Evolutionary conservation across 192 early-diverging fungal genomes (phyloP).

Genomic region (Backusella tuberculispora): DNA sequence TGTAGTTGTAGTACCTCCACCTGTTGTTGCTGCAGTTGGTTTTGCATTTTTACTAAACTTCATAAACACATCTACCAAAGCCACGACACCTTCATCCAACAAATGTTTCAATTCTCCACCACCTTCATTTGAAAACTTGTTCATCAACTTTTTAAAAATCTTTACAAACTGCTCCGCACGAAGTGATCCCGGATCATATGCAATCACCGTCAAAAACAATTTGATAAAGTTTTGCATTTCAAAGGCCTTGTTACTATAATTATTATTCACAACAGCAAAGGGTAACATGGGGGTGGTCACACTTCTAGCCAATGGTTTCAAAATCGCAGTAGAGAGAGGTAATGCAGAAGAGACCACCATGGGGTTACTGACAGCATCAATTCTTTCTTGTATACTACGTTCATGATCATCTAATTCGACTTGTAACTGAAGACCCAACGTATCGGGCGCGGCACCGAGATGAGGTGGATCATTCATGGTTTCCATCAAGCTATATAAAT

Average conservation of each 20-base stretch:
- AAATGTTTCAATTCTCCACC: constrained; percentile 20
- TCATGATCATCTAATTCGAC: constrained; percentile 44
- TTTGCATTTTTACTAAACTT: constrained; percentile 54
- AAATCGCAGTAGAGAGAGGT: constrained; percentile 34
- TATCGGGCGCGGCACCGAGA: constrained; percentile 35
- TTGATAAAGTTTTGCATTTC: constrained; percentile 54
- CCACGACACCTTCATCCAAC: constrained; percentile 45
- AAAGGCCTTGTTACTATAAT: constrained; percentile 43
- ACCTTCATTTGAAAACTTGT: constrained; percentile 39
- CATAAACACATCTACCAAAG: constrained; percentile 54
- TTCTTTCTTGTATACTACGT: constrained; percentile 33
- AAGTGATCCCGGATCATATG: constrained; percentile 56
- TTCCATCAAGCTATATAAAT: constrained; percentile 51
- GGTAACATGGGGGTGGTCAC: constrained; percentile 29
- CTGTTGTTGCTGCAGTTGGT: constrained; percentile 28
- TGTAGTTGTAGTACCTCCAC: neutral
- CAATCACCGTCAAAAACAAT: constrained; percentile 62
- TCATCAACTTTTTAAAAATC: constrained; percentile 44
- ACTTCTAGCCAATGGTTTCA: constrained; percentile 37
- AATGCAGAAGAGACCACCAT: neutral
- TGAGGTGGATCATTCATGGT: constrained; percentile 45
- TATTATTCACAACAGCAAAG: neutral
- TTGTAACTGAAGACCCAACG: constrained; percentile 41
- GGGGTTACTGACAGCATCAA: constrained; percentile 35
- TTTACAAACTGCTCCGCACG: constrained; percentile 63